Conservation (phyloP, 75 land plant genomes). For the Chamaecyparis obtusa region DNA sequence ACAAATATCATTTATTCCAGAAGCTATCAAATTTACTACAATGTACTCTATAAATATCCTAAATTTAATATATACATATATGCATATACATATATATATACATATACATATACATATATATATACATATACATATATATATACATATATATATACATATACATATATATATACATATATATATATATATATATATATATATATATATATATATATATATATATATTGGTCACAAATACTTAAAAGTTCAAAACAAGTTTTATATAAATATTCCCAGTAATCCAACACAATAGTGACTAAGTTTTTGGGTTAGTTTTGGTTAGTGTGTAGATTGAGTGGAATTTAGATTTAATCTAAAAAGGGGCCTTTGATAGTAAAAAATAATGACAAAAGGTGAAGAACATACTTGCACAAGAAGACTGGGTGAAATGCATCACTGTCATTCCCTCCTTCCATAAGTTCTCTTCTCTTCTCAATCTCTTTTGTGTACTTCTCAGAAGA, state of each 20-base stretch:
- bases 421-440: conserved; percentile 19
- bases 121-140: no score
- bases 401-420: conserved; percentile 39
- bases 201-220: not conserved
- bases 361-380: not conserved
- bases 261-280: not conserved
- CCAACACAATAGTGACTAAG: not conserved
- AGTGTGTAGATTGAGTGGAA: not conserved
- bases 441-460: conserved; percentile 17
- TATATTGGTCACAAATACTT: not conserved
- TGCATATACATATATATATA: not conserved
- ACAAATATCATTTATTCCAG: not conserved
- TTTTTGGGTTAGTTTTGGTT: not conserved
- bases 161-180: no score
- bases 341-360: not conserved
- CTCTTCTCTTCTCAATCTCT: conserved; percentile 30
- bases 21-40: not conserved
- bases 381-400: not conserved
- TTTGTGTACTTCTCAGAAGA: conserved; percentile 25
- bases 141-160: no score
- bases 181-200: no score
- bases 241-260: not conserved
- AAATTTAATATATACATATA: not conserved
- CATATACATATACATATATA: no score
- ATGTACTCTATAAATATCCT: not conserved